Conservation (phyloP, 768 basidiomycete genomes). For the Hirschioporus abietinus region DNA sequence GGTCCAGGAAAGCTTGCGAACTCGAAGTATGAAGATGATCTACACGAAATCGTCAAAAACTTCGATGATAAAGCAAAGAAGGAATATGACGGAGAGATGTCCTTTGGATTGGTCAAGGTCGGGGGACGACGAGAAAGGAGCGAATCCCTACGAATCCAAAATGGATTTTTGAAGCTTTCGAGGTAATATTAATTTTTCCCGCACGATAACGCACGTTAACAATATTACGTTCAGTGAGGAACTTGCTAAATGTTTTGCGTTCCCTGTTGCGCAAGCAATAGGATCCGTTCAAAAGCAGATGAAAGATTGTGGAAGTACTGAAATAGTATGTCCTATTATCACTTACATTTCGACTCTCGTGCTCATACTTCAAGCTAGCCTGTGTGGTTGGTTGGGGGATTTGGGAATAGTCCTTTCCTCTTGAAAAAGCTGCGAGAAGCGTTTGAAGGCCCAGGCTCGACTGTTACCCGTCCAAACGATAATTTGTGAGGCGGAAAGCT, state of each 20-base stretch:
- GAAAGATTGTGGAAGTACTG: conserved; percentile 22
- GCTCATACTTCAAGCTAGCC: conserved; percentile 16
- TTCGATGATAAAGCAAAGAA: conserved; percentile 37
- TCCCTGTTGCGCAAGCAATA: conserved; percentile 32
- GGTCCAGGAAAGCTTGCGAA: conserved; percentile 24
- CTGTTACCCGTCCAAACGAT: conserved; percentile 46
- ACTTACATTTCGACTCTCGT: not conserved
- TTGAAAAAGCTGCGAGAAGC: conserved; percentile 35
- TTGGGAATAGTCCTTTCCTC: conserved; percentile 46
- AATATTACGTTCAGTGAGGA: conserved; percentile 24
- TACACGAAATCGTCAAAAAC: conserved; percentile 29
- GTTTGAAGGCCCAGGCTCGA: conserved; percentile 32
- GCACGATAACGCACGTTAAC: not conserved
- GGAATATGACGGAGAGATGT: conserved; percentile 37
- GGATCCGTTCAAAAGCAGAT: conserved; percentile 31
- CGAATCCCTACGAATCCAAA: conserved; percentile 30
- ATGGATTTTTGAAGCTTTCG: conserved; percentile 33
- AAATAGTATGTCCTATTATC: conserved; percentile 24
- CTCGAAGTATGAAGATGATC: conserved; percentile 29
- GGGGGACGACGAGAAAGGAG: conserved; percentile 28
- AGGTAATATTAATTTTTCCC: conserved; percentile 24
- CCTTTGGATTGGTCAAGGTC: conserved; percentile 38
- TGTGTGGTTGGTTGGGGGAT: conserved; percentile 50
- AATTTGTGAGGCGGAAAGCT: conserved; percentile 37
- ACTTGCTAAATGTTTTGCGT: conserved; percentile 40